phyloP scores from a whole-genome alignment of 345 rosid species.

The Abelmoschus esculentus region DNA sequence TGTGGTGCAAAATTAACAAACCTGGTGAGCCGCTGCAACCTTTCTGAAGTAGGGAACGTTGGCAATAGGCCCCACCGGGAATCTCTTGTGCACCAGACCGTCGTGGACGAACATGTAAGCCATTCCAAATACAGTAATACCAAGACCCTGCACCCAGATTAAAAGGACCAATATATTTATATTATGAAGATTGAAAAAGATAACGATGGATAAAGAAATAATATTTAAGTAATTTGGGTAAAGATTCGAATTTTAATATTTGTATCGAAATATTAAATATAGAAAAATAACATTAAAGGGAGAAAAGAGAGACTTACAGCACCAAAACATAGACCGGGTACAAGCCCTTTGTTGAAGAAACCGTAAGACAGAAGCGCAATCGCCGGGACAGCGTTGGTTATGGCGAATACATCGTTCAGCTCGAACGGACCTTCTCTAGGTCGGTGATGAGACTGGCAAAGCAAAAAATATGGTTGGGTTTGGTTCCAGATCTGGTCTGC shows the following conservation, averaged over 20 bases:
- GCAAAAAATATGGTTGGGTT: background rate
- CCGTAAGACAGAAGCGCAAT: background rate
- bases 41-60: conserved; percentile 70
- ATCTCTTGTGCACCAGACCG: conserved; percentile 44
- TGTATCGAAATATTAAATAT: too few relatives aligned
- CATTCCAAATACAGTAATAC: background rate
- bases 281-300: too few relatives aligned
- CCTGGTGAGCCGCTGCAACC: conserved; percentile 91
- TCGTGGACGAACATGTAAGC: background rate
- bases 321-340: background rate
- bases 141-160: background rate
- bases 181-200: background rate
- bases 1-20: conserved; percentile 4
- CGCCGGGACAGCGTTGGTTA: background rate
- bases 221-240: too few relatives aligned
- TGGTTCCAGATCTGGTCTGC: too few relatives aligned
- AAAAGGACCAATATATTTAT: too few relatives aligned
- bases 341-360: background rate
- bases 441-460: background rate
- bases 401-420: background rate
- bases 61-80: conserved; percentile 96
- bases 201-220: background rate
- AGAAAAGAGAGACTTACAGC: background rate
- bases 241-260: too few relatives aligned
- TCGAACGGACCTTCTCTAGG: background rate